Base-by-base conservation (phyloP, 345 rosid species). In the Carallia pectinifolia region DNA sequence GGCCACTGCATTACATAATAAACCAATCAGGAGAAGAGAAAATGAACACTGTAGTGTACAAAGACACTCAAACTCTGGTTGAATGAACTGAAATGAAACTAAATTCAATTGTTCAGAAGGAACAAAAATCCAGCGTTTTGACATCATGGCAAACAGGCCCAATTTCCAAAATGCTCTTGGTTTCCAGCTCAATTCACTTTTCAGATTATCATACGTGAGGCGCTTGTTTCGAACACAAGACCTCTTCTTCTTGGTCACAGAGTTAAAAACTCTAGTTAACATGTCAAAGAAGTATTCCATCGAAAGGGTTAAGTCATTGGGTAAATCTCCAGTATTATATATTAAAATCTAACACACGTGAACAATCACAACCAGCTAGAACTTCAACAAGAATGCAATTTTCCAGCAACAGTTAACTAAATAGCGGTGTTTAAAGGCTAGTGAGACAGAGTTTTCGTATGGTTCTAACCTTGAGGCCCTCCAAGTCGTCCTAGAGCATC, bases 401-500 rank as follows among this genome's bases (percentile, higher is more conserved):
- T 53, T 18, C 55, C 1, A 33, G 34, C 23, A 53, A 53, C n/a
- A 12, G 18, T 53, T 19, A 53, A 15, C 60, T 27, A 9, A 56
- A 56, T 16, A 19, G 4, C 16, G 4, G 27, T 56, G 34, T 30
- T 56, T 2, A 8, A 9, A 30, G 60, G 31, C 29, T 27, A 56
- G n/a, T n/a, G 65, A 68, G 61, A 37, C n/a, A 62, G 8, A 69
- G 9, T 7, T 10, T 74, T 48, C 16, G 13, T 36, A 38, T 64
- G 63, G 6, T 66, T 8, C 82, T 76, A 64, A 87, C 97, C 95
- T 77, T 83, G 77, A 53, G 85, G 79, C 39, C 97, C 97, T 59
- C 97, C 97, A 59, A 92, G 94, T 47, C 69, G 79, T 6, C 84
- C 85, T 71, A 92, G 88, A 27, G 89, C 94, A 64, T 83, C 90